Conservation (phyloP, 176 grass and related monocot species). For the Carex littledalei region DNA sequence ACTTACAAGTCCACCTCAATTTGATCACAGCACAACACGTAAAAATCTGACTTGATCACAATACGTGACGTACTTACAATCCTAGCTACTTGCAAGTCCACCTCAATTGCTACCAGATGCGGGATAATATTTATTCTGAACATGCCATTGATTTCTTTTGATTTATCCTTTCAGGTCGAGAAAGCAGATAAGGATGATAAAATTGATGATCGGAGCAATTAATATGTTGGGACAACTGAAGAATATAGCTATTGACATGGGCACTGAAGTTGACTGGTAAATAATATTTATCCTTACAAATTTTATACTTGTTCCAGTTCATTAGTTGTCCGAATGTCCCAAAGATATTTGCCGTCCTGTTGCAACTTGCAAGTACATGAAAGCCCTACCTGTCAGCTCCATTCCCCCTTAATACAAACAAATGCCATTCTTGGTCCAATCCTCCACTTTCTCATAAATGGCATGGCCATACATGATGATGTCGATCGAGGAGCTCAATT, state of each 20-base stretch:
- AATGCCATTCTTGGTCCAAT: neutral
- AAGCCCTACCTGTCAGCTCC: neutral
- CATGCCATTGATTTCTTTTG: neutral
- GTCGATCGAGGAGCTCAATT: constrained; percentile 51
- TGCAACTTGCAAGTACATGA: neutral
- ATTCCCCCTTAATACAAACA: neutral
- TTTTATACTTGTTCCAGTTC: neutral
- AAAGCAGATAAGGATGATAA: constrained; percentile 65
- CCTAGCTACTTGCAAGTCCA: neutral
- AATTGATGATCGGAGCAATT: constrained; percentile 51
- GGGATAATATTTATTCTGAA: neutral
- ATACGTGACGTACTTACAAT: too few relatives aligned
- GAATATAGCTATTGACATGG: constrained; percentile 73
- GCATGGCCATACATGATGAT: constrained; percentile 27
- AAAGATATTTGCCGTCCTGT: neutral
- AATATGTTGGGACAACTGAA: constrained; percentile 55
- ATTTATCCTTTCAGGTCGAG: constrained; percentile 36
- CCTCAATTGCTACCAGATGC: neutral
- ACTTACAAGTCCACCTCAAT: too few relatives aligned
- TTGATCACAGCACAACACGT: too few relatives aligned
- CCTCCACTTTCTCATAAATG: constrained; percentile 8
- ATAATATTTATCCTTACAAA: neutral
- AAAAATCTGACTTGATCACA: too few relatives aligned
- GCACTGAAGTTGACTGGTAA: constrained; percentile 66
- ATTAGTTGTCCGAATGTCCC: neutral